These are phyloP conservation scores for Lactifluus echinatus DNA, from an alignment of 768 basidiomycete genomes.

Conservation along the genomic window DNA sequence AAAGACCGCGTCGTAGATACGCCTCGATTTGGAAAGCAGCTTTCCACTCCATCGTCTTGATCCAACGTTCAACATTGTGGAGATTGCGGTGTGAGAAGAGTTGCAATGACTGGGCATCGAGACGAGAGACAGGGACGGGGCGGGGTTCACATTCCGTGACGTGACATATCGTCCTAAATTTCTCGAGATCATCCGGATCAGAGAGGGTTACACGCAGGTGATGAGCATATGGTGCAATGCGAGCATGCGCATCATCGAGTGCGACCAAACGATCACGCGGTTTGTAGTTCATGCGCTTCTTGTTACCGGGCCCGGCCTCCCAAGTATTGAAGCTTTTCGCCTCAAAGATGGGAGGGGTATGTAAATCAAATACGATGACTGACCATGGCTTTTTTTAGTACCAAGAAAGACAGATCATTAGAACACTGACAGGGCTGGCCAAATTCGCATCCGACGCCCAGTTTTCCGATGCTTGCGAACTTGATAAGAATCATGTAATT, in stretches of 20 bases:
- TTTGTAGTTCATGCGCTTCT: slow-evolving; percentile 28
- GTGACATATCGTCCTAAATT: slow-evolving; percentile 47
- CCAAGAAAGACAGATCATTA: no score
- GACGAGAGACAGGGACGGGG: slow-evolving; percentile 24
- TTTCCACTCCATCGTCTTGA: slow-evolving; percentile 46
- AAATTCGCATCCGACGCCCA: slow-evolving; percentile 10
- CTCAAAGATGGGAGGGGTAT: slow-evolving; percentile 53
- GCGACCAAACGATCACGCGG: slow-evolving; percentile 47
- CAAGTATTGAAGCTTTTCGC: slow-evolving; percentile 46
- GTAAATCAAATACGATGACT: slow-evolving; percentile 10
- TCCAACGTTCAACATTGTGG: slow-evolving; percentile 35
- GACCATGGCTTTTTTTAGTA: no score
- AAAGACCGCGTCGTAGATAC: slow-evolving; percentile 49
- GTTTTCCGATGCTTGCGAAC: slow-evolving; percentile 14
- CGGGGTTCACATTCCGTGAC: slow-evolving; percentile 35
- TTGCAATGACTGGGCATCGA: slow-evolving; percentile 43
- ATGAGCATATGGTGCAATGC: slow-evolving; percentile 60
- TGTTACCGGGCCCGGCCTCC: slow-evolving; percentile 29
- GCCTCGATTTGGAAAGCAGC: slow-evolving; percentile 73
- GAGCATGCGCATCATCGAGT: slow-evolving; percentile 46
- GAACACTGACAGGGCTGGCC: slow-evolving; percentile 3
- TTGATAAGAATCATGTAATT: slow-evolving; percentile 5
- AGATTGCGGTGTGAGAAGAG: slow-evolving; percentile 47
- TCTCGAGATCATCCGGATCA: slow-evolving; percentile 38
- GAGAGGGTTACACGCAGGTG: slow-evolving; percentile 57